phyloP scores from a whole-genome alignment of 1,139 yeast genomes.

The Arxiozyma telluris region DNA sequence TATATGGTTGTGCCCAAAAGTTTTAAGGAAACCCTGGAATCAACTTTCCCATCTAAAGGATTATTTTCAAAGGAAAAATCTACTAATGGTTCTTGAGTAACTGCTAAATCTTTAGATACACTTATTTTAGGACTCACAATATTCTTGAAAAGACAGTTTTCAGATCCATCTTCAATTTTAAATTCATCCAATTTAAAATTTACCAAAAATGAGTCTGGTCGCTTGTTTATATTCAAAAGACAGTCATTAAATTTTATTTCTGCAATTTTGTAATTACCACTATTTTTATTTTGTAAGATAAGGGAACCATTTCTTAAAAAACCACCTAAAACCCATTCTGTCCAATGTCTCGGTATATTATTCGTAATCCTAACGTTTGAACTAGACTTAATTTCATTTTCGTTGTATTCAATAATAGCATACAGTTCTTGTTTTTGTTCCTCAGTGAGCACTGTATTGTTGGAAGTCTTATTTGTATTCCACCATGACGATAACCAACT shows the following conservation, averaged over 20 bases:
- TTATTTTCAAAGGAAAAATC: constrained; percentile 74
- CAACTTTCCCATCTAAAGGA: constrained; percentile 79
- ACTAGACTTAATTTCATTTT: constrained; percentile 39
- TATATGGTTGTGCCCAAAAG: constrained; percentile 83
- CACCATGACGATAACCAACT: constrained; percentile 57
- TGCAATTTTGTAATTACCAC: constrained; percentile 46
- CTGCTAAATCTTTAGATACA: not conserved
- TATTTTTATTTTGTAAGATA: constrained; percentile 38
- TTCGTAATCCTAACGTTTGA: constrained; percentile 31
- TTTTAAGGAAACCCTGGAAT: constrained; percentile 63
- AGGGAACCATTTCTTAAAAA: constrained; percentile 72
- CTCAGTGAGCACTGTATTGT: constrained; percentile 37
- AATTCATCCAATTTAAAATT: constrained; percentile 72
- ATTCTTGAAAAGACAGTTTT: constrained; percentile 64
- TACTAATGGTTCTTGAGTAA: constrained; percentile 52
- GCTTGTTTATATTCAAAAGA: constrained; percentile 58
- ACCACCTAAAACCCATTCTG: constrained; percentile 57
- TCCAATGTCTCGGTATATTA: constrained; percentile 67
- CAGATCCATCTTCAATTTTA: constrained; percentile 80
- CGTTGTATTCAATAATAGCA: constrained; percentile 91
- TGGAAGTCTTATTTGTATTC: constrained; percentile 30
- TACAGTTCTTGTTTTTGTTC: constrained; percentile 77
- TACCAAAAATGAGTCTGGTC: constrained; percentile 70
- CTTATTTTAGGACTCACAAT: constrained; percentile 71
- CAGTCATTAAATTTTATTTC: constrained; percentile 80